Conservation (phyloP, 164 flowering plant species). For the Magnolia officinalis region DNA sequence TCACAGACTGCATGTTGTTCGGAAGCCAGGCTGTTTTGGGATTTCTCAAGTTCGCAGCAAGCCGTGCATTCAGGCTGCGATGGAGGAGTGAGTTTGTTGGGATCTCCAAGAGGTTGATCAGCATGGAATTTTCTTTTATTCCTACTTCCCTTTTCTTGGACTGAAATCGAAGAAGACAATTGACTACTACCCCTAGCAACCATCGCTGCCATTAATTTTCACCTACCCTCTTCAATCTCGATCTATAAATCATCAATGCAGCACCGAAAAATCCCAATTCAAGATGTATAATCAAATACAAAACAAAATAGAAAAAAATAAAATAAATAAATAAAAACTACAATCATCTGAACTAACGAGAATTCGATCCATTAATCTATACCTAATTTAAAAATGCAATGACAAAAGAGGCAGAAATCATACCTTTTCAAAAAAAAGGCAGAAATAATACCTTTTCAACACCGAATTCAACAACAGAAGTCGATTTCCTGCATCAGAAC, state of each 20-base stretch:
- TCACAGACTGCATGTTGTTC: slow-evolving; percentile 51
- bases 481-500: slow-evolving; percentile 15
- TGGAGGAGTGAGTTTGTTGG: slow-evolving; percentile 28
- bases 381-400: background rate
- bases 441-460: slow-evolving; percentile 9
- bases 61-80: slow-evolving; percentile 39
- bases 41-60: slow-evolving; percentile 62
- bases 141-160: slow-evolving; percentile 78
- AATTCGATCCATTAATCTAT: slow-evolving; percentile 4
- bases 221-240: slow-evolving; percentile 1
- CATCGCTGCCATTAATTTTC: slow-evolving; percentile 56
- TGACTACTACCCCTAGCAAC: slow-evolving; percentile 52
- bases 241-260: slow-evolving; percentile 13
- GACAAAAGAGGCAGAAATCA: background rate
- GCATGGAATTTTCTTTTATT: slow-evolving; percentile 85
- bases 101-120: slow-evolving; percentile 67
- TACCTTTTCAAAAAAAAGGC: background rate
- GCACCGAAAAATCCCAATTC: background rate
- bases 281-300: background rate
- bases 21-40: slow-evolving; percentile 31
- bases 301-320: background rate
- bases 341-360: background rate
- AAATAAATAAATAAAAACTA: background rate
- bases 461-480: slow-evolving; percentile 1
- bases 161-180: slow-evolving; percentile 37